phyloP scores from a whole-genome alignment of 805 yeast genomes.

The Jamesozyma spencerorum region DNA sequence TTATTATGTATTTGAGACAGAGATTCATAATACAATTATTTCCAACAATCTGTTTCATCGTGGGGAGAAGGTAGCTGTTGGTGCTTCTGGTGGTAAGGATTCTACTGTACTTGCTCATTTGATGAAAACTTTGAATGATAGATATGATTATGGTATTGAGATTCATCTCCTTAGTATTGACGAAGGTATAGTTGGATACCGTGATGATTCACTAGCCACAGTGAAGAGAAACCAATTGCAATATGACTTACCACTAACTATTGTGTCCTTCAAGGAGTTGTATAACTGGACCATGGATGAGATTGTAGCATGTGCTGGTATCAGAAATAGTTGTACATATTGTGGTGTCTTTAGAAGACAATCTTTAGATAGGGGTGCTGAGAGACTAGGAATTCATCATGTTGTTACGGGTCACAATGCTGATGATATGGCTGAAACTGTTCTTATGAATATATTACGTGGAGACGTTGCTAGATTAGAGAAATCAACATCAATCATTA shows the following conservation, averaged over 20 bases:
- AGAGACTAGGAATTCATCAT: conserved; percentile 72
- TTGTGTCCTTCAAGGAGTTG: conserved; percentile 76
- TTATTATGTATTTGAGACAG: conserved; percentile 84
- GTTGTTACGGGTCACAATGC: conserved; percentile 98
- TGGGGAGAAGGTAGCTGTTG: conserved; percentile 91
- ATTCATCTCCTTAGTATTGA: conserved; percentile 80
- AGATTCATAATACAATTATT: conserved; percentile 82
- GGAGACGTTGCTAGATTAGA: conserved; percentile 95
- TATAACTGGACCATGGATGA: conserved; percentile 99
- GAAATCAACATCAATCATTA: conserved; percentile 76
- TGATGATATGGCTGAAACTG: conserved; percentile 98
- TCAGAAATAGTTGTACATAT: conserved; percentile 89
- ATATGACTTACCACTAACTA: conserved; percentile 67
- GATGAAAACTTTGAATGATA: conserved; percentile 75
- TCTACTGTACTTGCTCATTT: conserved; percentile 90
- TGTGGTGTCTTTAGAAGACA: conserved; percentile 97
- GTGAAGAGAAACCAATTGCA: conserved; percentile 88
- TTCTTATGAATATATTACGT: conserved; percentile 82
- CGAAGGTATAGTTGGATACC: conserved; percentile 93
- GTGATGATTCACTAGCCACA: conserved; percentile 95
- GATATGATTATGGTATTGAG: conserved; percentile 80
- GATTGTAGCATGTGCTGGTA: conserved; percentile 89
- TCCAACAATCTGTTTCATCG: conserved; percentile 56
- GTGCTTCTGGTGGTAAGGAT: conserved; percentile 98
- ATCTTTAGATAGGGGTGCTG: conserved; percentile 93